A percentile compares a stretch with the other conserved stretches of the same genome.
These are phyloP conservation scores for Sclerotinia subarctica DNA, from an alignment of 2,329 filamentous ascomycete species.

Conservation along the genomic window DNA sequence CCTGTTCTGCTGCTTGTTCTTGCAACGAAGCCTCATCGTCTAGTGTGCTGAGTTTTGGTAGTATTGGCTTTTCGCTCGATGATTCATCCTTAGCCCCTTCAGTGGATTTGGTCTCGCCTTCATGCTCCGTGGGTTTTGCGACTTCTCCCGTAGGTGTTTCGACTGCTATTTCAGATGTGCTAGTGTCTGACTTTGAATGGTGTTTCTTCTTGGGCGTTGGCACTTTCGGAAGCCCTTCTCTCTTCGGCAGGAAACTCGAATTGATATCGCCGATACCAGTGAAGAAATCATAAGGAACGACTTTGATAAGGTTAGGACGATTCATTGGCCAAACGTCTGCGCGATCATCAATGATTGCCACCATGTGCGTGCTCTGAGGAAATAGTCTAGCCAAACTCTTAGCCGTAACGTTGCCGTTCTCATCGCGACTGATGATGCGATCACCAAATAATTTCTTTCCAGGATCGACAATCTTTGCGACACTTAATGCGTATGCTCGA, in stretches of 20 bases:
- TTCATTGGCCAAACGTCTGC: conserved; percentile 94
- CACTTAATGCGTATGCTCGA: conserved; percentile 87
- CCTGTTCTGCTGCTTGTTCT: conserved; percentile 79
- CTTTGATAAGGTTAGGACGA: conserved; percentile 88
- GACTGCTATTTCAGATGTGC: conserved; percentile 11
- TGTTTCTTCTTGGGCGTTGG: conserved; percentile 30
- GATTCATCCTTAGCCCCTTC: conserved; percentile 14
- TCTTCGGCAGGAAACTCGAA: conserved; percentile 90
- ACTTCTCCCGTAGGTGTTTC: conserved; percentile 14
- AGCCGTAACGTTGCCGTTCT: conserved; percentile 87
- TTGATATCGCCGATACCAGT: conserved; percentile 98
- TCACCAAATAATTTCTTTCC: conserved; percentile 87
- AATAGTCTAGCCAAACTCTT: conserved; percentile 91
- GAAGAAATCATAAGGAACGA: conserved; percentile 95
- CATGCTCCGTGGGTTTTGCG: conserved; percentile 2
- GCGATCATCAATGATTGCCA: conserved; percentile 96
- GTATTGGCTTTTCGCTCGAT: conserved; percentile 20
- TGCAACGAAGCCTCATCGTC: conserved; percentile 67
- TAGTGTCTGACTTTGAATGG: conserved; percentile 19
- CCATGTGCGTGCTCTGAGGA: conserved; percentile 97
- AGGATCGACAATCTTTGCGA: conserved; percentile 90
- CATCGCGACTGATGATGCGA: conserved; percentile 91
- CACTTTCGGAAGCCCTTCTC: conserved; percentile 47
- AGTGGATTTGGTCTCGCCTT: background rate
- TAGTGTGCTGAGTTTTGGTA: conserved; percentile 46